Evolutionary conservation across 2,329 filamentous ascomycete species (phyloP), one percentile per base, ranked within the genome.

Genomic region (Botryosphaeria agaves): DNA sequence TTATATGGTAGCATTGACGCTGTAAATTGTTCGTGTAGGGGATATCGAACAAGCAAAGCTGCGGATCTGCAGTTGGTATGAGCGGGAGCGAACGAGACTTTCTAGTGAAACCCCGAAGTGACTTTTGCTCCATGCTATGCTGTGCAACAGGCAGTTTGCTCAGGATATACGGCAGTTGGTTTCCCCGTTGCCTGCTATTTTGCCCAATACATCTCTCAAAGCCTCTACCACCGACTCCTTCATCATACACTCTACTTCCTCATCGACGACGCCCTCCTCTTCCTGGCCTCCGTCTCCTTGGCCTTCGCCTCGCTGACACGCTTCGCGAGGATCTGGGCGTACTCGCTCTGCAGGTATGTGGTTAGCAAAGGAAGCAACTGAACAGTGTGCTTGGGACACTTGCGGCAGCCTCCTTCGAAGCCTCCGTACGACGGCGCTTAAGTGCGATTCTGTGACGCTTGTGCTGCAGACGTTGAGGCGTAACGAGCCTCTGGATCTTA

Each of bases 401-500:
- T 83, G 93, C 89, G 57, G 89, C 89, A 72, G 92, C 87, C 60
- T 98, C 89, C 76, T 94, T 94, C 69, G 83, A 75, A 65, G 85
- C 80, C 72, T 98, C 89, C 55, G 85, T 68, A 59, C 84, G 82
- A 64, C 89, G 87, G 63, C 87, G 83, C 84, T 98, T 98, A 68
- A 98, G 79, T 55, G 89, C 87, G 55, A 91, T 69, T 52, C 85
- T 75, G 73, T 95, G 89, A 56, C 89, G 84, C 82, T 95, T 98
- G 80, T 93, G 89, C 76, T 98, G 89, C 58, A 98, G 84, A 63
- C 89, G 89, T 71, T 95, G 89, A 62, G 89, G 89, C 56, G 89
- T 98, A 53, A 98, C 84, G 53, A 98, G 83, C 62, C 89, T 83
- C 77, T 98, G 89, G 69, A 98, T 98, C 75, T 87, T 91, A 64